Evolutionary conservation across 768 basidiomycete genomes (phyloP).

Genomic region (Pulveroboletus frians): DNA sequence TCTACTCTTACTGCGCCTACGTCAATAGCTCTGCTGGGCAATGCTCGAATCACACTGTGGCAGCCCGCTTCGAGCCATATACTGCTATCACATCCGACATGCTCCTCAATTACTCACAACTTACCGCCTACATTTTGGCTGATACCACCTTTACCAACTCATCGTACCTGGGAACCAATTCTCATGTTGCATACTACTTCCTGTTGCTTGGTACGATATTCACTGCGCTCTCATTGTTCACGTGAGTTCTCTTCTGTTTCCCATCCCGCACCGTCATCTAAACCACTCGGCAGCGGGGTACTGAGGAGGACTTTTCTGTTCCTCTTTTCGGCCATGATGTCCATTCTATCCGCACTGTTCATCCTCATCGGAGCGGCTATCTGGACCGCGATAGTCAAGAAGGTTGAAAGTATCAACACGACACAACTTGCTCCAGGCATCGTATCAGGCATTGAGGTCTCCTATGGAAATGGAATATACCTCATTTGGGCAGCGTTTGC

Average conservation of each 20-base stretch:
- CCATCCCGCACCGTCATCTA: background rate
- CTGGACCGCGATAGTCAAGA: constrained; percentile 74
- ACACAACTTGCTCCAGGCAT: constrained; percentile 38
- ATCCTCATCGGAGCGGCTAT: constrained; percentile 66
- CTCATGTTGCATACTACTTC: constrained; percentile 71
- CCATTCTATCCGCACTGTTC: constrained; percentile 55
- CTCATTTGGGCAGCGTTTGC: constrained; percentile 74
- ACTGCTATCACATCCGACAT: constrained; percentile 63
- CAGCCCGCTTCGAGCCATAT: constrained; percentile 60
- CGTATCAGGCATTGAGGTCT: constrained; percentile 58
- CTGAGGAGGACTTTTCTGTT: constrained; percentile 62
- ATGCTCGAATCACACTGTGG: constrained; percentile 60
- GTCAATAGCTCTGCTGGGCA: constrained; percentile 52
- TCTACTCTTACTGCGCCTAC: constrained; percentile 78
- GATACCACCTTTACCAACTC: constrained; percentile 55
- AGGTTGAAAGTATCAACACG: constrained; percentile 54
- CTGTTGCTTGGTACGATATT: constrained; percentile 67
- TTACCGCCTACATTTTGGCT: constrained; percentile 50
- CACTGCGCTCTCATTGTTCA: constrained; percentile 58
- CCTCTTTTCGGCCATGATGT: constrained; percentile 58
- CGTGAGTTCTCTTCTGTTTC: constrained; percentile 41
- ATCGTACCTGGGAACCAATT: constrained; percentile 54
- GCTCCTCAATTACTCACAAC: constrained; percentile 52
- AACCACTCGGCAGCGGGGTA: constrained; percentile 48
- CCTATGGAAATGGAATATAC: constrained; percentile 57